These are phyloP conservation scores for Leptomonas pyrrhocoris DNA, from an alignment of 208 protist species.

Conservation along the genomic window DNA sequence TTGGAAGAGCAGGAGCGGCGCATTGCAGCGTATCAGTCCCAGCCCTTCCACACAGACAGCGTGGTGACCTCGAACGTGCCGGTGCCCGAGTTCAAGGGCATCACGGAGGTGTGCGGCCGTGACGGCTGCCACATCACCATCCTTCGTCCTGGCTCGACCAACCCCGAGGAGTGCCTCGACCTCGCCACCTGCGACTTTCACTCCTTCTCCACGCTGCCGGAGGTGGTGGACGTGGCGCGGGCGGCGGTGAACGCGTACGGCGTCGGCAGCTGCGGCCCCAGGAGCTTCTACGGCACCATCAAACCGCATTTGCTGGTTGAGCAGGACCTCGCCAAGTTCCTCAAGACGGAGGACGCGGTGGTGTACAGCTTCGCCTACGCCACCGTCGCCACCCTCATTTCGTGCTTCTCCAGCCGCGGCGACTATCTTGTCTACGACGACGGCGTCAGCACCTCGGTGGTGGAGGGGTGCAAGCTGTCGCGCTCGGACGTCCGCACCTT, in stretches of 20 bases:
- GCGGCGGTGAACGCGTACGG: constrained; percentile 93
- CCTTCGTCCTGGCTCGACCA: constrained; percentile 24
- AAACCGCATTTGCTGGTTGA: constrained; percentile 96
- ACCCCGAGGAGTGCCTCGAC: constrained; percentile 78
- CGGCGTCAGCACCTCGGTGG: constrained; percentile 75
- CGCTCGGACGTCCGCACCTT: constrained; percentile 87
- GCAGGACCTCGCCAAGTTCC: constrained; percentile 88
- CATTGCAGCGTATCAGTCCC: constrained; percentile 67
- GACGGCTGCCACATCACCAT: constrained; percentile 68
- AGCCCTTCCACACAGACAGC: constrained; percentile 55
- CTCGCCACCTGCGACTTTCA: constrained; percentile 94
- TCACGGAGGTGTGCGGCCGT: constrained; percentile 56
- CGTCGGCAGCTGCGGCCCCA: constrained; percentile 97
- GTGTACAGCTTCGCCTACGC: constrained; percentile 96
- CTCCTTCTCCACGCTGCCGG: constrained; percentile 87
- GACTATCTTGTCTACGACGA: constrained; percentile 95
- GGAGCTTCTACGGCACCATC: constrained; percentile 98
- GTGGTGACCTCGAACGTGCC: constrained; percentile 47
- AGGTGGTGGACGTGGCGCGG: constrained; percentile 81
- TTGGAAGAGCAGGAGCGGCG: constrained; percentile 82
- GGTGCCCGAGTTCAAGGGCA: constrained; percentile 44
- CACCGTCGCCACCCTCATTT: constrained; percentile 95
- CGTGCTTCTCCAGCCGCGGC: constrained; percentile 90
- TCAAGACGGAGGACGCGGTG: constrained; percentile 86
- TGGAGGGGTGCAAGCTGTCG: constrained; percentile 91